Percentiles rank a stretch among this genome's conserved stretches.
These are phyloP conservation scores for Brassica carinata DNA, from an alignment of 345 rosid genomes.

Conservation along the genomic window DNA sequence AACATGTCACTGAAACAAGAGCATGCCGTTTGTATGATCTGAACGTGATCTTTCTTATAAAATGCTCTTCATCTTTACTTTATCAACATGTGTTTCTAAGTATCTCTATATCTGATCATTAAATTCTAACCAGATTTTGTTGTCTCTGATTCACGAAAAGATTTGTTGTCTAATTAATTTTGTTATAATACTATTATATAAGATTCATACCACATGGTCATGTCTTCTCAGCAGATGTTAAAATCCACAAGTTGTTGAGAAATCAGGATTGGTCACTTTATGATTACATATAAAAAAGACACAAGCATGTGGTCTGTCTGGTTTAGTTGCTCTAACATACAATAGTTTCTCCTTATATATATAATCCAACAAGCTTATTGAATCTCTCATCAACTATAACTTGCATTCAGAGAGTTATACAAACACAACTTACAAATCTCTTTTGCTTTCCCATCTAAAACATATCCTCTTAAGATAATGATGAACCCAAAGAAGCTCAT, in stretches of 20 bases:
- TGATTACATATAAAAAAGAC: not conserved
- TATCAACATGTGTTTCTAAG: not conserved
- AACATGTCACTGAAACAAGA: not conserved
- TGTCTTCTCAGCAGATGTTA: not conserved
- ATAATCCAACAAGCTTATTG: not conserved
- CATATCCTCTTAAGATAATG: not conserved
- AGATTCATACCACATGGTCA: not conserved
- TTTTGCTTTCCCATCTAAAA: not conserved
- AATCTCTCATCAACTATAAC: not conserved
- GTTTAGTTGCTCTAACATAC: not conserved
- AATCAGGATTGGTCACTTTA: not conserved
- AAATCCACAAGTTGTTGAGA: not conserved
- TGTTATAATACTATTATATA: not conserved
- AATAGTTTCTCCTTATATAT: not conserved
- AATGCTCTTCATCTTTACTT: not conserved
- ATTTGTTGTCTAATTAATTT: not conserved
- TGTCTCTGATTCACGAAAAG: not conserved
- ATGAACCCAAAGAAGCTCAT: constrained; percentile 25
- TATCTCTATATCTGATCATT: not conserved
- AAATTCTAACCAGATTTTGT: not conserved
- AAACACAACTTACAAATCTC: not conserved
- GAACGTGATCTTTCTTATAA: not conserved
- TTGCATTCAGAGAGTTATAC: not conserved
- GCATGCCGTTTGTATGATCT: not conserved
- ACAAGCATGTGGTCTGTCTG: not conserved